Evolutionary conservation across 345 rosid species (phyloP), one percentile per base, ranked within the genome.

Genomic region (Angophora floribunda): DNA sequence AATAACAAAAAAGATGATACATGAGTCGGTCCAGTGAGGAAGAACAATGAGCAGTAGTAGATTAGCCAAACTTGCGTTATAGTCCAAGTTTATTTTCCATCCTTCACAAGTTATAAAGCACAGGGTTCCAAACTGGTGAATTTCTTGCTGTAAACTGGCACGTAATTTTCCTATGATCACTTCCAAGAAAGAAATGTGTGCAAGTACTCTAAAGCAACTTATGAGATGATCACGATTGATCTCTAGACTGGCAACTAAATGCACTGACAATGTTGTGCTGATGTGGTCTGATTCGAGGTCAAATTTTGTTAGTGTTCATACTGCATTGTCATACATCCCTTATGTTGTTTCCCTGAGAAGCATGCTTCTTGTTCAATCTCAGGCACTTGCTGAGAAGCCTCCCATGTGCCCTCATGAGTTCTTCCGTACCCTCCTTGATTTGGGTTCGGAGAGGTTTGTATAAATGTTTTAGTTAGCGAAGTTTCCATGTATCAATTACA

Each of bases 351-450:
- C n/a, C 52, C 47, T 86, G 88, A 28, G 88, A 61, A 51, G 32
- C 47, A 49, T 51, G 36, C 51, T 67, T 32, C 32, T 59, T 86
- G 85, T 13, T 75, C 50, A 51, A 28, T 90, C 52, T 49, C 94
- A 97, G 99, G 98, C 99, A 55, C 93, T 96, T 80, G 92, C 96
- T 57, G 98, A 96, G 94, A 91, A 96, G 86, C 96, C 97, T n/a
- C 96, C 98, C 30, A 85, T 96, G 91, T 92, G 96, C 88, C 98
- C 99, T 91, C 97, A 94, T 52, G 88, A 85, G 2, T 97, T 96
- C 93, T 96, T 97, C 90, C 96, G 98, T 17, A 94, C 89, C n/a
- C 93, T 97, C 79, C 97, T 96, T 84, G 95, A 96, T 90, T 92
- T 96, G 92, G 95, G 95, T 52, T 90, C 96, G 17, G 94, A 92